These are phyloP conservation scores for Hirsutella thompsonii DNA, from an alignment of 2,329 filamentous ascomycete genomes.

Conservation along the genomic window DNA sequence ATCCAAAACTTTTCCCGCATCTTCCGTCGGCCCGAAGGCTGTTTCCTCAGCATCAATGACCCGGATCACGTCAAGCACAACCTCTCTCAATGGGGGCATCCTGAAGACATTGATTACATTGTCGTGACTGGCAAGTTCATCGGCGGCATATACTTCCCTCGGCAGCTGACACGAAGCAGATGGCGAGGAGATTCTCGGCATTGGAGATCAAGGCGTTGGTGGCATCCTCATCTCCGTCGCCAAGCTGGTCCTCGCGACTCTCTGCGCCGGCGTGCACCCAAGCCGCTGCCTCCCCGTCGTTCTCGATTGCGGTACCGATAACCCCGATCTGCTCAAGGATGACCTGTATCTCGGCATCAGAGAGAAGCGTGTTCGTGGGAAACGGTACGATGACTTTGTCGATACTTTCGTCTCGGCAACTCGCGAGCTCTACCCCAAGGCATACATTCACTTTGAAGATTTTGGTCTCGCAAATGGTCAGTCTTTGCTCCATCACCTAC, in stretches of 20 bases:
- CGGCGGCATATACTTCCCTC: neutral
- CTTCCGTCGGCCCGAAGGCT: constrained; percentile 68
- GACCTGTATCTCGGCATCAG: constrained; percentile 68
- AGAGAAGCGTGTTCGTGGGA: constrained; percentile 51
- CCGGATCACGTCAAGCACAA: constrained; percentile 51
- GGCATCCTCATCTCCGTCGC: constrained; percentile 75
- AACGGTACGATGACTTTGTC: constrained; percentile 65
- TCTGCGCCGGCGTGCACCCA: constrained; percentile 80
- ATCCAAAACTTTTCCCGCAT: constrained; percentile 73
- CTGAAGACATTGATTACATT: constrained; percentile 76
- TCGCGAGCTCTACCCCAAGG: constrained; percentile 58
- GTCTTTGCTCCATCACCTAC: constrained; percentile 1
- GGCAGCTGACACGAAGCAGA: constrained; percentile 18
- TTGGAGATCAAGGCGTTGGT: constrained; percentile 79
- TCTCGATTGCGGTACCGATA: constrained; percentile 77
- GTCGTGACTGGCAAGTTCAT: constrained; percentile 55
- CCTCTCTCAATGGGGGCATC: constrained; percentile 52
- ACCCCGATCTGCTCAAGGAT: constrained; percentile 60
- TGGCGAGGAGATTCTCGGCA: constrained; percentile 66
- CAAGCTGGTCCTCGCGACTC: constrained; percentile 69
- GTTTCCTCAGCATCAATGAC: constrained; percentile 65
- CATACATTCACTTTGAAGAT: constrained; percentile 84
- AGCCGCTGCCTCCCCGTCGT: constrained; percentile 68
- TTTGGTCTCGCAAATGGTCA: constrained; percentile 63
- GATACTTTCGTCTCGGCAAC: constrained; percentile 60